A percentile compares a stretch with the other conserved stretches of the same genome.
These are phyloP conservation scores for Vigna nakashimae DNA, from an alignment of 306 rosid genomes.

Conservation along the genomic window DNA sequence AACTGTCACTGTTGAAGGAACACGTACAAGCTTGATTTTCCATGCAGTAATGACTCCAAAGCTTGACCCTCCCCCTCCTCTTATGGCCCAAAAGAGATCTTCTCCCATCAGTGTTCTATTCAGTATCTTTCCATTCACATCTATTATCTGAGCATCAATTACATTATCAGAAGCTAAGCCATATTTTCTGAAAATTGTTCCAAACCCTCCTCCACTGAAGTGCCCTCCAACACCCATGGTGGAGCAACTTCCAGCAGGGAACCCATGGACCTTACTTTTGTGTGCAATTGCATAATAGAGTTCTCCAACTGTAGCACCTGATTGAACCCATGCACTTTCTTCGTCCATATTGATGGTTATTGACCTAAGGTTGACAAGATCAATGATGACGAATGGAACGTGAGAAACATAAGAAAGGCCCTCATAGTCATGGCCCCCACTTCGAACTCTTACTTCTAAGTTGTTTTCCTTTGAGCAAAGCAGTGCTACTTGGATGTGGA, in stretches of 20 bases:
- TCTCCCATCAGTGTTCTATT: conserved; percentile 48
- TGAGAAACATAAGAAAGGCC: conserved; percentile 46
- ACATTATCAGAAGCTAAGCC: conserved; percentile 48
- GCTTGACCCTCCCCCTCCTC: conserved; percentile 54
- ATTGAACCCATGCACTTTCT: conserved; percentile 49
- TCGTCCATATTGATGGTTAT: conserved; percentile 36
- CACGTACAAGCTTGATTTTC: conserved; percentile 44
- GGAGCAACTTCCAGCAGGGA: conserved; percentile 48
- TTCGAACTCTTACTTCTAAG: conserved; percentile 38
- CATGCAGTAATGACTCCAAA: conserved; percentile 47
- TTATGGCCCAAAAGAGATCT: conserved; percentile 52
- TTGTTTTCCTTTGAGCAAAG: conserved; percentile 28
- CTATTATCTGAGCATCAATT: conserved; percentile 38
- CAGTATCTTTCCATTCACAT: conserved; percentile 42
- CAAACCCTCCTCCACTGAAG: conserved; percentile 50
- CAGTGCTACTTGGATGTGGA: conserved; percentile 43
- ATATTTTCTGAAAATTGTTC: conserved; percentile 43
- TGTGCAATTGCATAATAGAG: conserved; percentile 45
- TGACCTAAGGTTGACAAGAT: conserved; percentile 37
- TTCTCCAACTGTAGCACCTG: conserved; percentile 53
- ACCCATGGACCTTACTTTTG: conserved; percentile 39
- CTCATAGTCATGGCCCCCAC: conserved; percentile 53
- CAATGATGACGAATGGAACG: conserved; percentile 42
- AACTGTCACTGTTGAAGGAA: conserved; percentile 42
- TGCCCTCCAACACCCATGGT: conserved; percentile 53